Evolutionary conservation across 2,329 filamentous ascomycete species (phyloP).

Genomic region (Penicillium sp.): DNA sequence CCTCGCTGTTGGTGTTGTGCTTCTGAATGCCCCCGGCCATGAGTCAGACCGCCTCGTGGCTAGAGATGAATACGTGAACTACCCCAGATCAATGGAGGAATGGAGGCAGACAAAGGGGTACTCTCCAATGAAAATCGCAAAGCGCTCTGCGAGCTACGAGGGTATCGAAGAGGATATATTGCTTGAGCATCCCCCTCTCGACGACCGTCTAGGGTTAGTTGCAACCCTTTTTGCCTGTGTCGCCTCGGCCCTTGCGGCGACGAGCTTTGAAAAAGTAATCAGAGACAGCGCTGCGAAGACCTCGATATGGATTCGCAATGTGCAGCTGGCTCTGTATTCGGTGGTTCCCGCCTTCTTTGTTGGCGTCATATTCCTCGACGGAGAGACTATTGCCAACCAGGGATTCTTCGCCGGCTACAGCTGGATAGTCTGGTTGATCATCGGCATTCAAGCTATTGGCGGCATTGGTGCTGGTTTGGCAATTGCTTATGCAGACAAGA

Average conservation of each 20-base stretch:
- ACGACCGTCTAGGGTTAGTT: conserved; percentile 71
- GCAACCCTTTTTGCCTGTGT: conserved; percentile 75
- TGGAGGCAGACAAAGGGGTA: conserved; percentile 56
- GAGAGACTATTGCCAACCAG: conserved; percentile 72
- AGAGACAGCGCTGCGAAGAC: conserved; percentile 74
- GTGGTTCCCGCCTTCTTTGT: conserved; percentile 83
- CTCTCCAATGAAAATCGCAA: conserved; percentile 50
- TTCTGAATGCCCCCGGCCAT: conserved; percentile 74
- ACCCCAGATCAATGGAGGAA: conserved; percentile 75
- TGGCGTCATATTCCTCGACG: conserved; percentile 83
- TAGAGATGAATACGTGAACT: conserved; percentile 47
- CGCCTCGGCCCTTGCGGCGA: conserved; percentile 78
- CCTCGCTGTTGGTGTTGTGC: conserved; percentile 74
- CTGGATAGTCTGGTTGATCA: conserved; percentile 80
- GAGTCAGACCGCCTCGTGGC: conserved; percentile 51
- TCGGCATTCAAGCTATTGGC: conserved; percentile 75
- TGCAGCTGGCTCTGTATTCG: conserved; percentile 92
- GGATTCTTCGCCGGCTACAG: conserved; percentile 97
- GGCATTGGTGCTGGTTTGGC: conserved; percentile 80
- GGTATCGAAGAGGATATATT: conserved; percentile 68
- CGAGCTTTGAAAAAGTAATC: conserved; percentile 69
- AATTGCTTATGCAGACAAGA: conserved; percentile 81
- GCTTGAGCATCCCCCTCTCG: conserved; percentile 58
- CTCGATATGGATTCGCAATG: conserved; percentile 89
- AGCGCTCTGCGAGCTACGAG: conserved; percentile 83